Evolutionary conservation across 495 filamentous ascomycete species (phyloP), one percentile per base, ranked within the genome.

Genomic region (Aspergillus incahuasiensis): DNA sequence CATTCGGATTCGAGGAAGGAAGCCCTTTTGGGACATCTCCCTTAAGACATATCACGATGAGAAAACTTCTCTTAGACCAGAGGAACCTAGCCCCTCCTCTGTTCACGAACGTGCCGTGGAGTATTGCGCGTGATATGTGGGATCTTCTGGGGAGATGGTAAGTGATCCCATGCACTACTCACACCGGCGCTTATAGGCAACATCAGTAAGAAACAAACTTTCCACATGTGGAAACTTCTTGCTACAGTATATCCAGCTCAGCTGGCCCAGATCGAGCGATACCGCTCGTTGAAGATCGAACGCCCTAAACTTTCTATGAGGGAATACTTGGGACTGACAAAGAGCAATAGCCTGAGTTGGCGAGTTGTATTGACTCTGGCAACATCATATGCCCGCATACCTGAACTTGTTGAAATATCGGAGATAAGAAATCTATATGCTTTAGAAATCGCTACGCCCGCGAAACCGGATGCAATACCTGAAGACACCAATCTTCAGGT

Each of bases 141-240:
- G 64, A 69, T n/a, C 65, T 52, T 40, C 57, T 78, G 2, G 65
- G 61, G 6, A 53, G 44, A 30, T 67, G 61, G 74, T 74, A 48
- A 52, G 66, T 34, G 1, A 15, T 18, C 22, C 41, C 22, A 15
- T 30, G 4, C 18, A 34, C 24, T 5, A 12, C 21, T 12, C 52
- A 35, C 63, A 54, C 63, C 40, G 9, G 12, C 21, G 38, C 32
- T 42, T 24, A 50, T 49, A n/a, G 25, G n/a, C 24, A 45, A 24
- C 43, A 20, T 25, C 28, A 77, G 74, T 47, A 59, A 65, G 6
- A 76, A 74, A 30, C 60, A 62, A 38, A 75, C 73, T 15, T 22
- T 72, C 12, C 54, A 72, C 21, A 71, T 73, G 68, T 78, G 75
- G 75, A 76, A 71, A 40, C 57, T 78, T n/a, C 63, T 76, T 39